Percentiles rank a stretch among this genome's conserved stretches.
phyloP scores from a whole-genome alignment of 2,329 filamentous ascomycete genomes.

The Fusarium sp. region DNA sequence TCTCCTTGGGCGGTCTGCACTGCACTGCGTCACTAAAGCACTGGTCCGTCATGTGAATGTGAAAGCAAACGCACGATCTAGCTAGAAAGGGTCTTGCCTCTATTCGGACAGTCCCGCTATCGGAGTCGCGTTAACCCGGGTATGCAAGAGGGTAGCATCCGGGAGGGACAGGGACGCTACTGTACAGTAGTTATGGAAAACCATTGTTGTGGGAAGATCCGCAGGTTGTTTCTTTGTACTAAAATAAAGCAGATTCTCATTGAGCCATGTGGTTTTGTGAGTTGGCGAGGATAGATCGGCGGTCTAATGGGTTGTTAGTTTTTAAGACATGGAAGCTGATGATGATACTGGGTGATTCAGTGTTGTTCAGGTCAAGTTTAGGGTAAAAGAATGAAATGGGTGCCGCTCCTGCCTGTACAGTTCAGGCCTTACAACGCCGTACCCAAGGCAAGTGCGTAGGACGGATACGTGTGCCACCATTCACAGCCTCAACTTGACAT shows the following conservation, averaged over 20 bases:
- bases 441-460: neutral
- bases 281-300: conserved; percentile 6
- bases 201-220: conserved; percentile 19
- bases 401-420: neutral
- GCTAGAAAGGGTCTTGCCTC: conserved; percentile 12
- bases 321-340: neutral
- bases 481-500: conserved; percentile 35
- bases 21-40: conserved; percentile 7
- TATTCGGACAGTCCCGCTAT: conserved; percentile 29
- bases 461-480: conserved; percentile 28
- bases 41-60: conserved; percentile 24
- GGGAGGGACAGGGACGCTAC: neutral
- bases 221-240: conserved; percentile 15
- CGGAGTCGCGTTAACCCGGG: conserved; percentile 13
- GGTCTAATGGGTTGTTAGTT: neutral
- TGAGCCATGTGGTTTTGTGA: conserved; percentile 18
- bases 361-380: neutral
- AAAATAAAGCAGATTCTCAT: neutral
- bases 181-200: neutral
- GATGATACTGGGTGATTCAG: neutral
- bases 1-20: conserved; percentile 28
- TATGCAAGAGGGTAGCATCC: conserved; percentile 27
- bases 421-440: neutral
- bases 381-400: neutral
- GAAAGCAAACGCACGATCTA: conserved; percentile 1